phyloP scores from a whole-genome alignment of 2,329 filamentous ascomycete genomes.

The Capronia americana region DNA sequence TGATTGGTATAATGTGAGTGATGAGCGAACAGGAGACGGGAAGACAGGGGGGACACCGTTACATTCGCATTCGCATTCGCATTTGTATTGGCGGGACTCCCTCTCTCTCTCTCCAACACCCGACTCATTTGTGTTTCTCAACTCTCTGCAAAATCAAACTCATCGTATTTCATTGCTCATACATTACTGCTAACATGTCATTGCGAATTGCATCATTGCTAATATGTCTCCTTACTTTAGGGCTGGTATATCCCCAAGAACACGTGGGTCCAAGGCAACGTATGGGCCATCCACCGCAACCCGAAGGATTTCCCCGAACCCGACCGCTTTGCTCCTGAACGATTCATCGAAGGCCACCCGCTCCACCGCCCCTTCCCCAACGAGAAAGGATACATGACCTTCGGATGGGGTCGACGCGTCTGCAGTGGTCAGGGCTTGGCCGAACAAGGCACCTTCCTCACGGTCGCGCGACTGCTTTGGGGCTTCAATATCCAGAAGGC shows the following conservation, averaged over 20 bases:
- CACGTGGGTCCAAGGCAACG: slow-evolving; percentile 54
- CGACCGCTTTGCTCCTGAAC: slow-evolving; percentile 53
- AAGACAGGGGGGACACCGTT: too few relatives aligned
- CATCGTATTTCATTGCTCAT: background rate
- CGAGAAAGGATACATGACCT: slow-evolving; percentile 58
- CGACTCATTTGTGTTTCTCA: too few relatives aligned
- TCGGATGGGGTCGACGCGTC: slow-evolving; percentile 60
- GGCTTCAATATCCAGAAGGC: slow-evolving; percentile 36
- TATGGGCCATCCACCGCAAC: slow-evolving; percentile 48
- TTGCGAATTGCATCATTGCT: too few relatives aligned
- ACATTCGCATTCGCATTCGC: too few relatives aligned
- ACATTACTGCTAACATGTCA: slow-evolving; percentile 34
- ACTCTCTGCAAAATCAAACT: too few relatives aligned
- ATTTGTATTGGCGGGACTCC: background rate
- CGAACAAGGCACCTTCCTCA: slow-evolving; percentile 54
- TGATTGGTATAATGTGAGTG: slow-evolving; percentile 54
- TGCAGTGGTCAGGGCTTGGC: slow-evolving; percentile 45
- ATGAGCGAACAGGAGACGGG: slow-evolving; percentile 38
- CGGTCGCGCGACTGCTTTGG: slow-evolving; percentile 59
- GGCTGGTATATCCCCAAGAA: slow-evolving; percentile 58
- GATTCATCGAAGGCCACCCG: slow-evolving; percentile 42
- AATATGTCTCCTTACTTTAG: slow-evolving; percentile 36
- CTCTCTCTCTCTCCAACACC: too few relatives aligned
- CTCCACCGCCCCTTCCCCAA: slow-evolving; percentile 45
- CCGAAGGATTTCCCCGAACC: slow-evolving; percentile 56